phyloP scores from a whole-genome alignment of 2,329 filamentous ascomycete species.

The Colletotrichum spinosum region DNA sequence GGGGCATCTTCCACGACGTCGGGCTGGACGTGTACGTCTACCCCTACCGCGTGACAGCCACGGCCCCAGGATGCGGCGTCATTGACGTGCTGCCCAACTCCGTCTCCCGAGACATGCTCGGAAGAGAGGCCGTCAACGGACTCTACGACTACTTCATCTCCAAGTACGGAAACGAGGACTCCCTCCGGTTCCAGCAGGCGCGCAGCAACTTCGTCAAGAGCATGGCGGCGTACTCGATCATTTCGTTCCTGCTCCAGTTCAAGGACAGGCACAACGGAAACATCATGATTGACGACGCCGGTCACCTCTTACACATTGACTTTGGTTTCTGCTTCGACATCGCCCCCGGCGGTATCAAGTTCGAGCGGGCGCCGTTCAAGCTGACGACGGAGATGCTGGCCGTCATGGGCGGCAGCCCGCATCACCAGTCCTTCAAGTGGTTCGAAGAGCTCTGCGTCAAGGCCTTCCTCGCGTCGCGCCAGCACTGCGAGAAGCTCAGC shows the following conservation, averaged over 20 bases:
- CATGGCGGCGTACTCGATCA: slow-evolving; percentile 98
- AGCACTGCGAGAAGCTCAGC: slow-evolving; percentile 87
- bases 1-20: slow-evolving; percentile 94
- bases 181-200: slow-evolving; percentile 92
- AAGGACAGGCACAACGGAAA: slow-evolving; percentile 99
- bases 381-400: slow-evolving; percentile 97
- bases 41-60: slow-evolving; percentile 96
- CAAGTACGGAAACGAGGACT: slow-evolving; percentile 97
- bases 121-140: slow-evolving; percentile 96
- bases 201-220: slow-evolving; percentile 98
- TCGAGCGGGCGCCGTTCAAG: slow-evolving; percentile 98
- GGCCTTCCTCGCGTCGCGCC: slow-evolving; percentile 88
- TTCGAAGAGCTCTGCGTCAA: slow-evolving; percentile 98
- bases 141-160: slow-evolving; percentile 98
- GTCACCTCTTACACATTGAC: slow-evolving; percentile 98
- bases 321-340: slow-evolving; percentile 99
- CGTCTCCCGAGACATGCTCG: slow-evolving; percentile 98
- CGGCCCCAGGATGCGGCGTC: slow-evolving; percentile 95
- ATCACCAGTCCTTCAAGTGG: slow-evolving; percentile 90
- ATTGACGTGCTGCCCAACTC: slow-evolving; percentile 98
- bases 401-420: slow-evolving; percentile 93
- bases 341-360: slow-evolving; percentile 94
- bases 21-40: slow-evolving; percentile 97
- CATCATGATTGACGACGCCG: slow-evolving; percentile 98
- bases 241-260: slow-evolving; percentile 96